phyloP scores from a whole-genome alignment of 1,284 basidiomycete genomes.

The Mrakiaceae sp. region DNA sequence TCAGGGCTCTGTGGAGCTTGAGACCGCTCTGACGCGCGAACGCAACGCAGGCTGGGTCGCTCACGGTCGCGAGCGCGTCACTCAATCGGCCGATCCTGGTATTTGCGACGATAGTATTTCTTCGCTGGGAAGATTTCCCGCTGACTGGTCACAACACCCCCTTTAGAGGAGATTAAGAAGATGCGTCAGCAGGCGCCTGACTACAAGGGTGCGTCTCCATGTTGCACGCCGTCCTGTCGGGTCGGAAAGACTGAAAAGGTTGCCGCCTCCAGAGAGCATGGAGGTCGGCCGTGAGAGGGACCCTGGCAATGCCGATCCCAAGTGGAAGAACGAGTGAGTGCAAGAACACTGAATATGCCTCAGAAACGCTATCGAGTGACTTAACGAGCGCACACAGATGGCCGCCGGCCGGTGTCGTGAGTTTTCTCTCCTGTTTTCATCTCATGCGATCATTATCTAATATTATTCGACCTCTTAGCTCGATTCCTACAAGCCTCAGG shows the following conservation, averaged over 20 bases:
- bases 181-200: constrained; percentile 55
- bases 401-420: constrained; percentile 56
- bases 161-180: constrained; percentile 53
- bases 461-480: neutral
- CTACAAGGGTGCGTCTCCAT: constrained; percentile 2
- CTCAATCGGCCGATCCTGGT: constrained; percentile 48
- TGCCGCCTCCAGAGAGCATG: constrained; percentile 47
- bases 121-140: no score
- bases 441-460: constrained; percentile 28
- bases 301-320: constrained; percentile 43
- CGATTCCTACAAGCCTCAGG: constrained; percentile 43
- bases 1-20: no score
- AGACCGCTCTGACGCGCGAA: no score
- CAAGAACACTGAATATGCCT: no score
- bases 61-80: constrained; percentile 66
- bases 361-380: no score
- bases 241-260: constrained; percentile 47
- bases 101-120: neutral
- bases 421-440: constrained; percentile 62
- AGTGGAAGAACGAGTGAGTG: constrained; percentile 44
- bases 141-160: no score
- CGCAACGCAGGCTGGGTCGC: constrained; percentile 44
- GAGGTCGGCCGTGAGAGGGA: constrained; percentile 76
- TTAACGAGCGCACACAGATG: constrained; percentile 24
- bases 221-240: neutral